A percentile compares a stretch with the other conserved stretches of the same genome.
phyloP scores from a whole-genome alignment of 108 stramenopile species.

The Bacterosira constricta region DNA sequence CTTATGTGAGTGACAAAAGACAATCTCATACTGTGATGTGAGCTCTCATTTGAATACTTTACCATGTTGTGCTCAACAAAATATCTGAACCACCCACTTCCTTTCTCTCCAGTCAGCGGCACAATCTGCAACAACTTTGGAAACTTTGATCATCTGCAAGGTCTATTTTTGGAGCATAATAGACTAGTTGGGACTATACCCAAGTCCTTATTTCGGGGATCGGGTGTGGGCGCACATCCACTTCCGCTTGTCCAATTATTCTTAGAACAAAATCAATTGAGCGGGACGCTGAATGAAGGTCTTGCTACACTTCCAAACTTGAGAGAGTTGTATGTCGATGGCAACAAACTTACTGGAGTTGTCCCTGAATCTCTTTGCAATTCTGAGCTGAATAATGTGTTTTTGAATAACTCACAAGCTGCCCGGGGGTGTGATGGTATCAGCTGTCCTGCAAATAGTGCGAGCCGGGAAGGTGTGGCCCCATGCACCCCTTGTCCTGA shows the following conservation, averaged over 20 bases:
- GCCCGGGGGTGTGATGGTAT: conserved; percentile 38
- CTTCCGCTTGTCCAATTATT: conserved; percentile 46
- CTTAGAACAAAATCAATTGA: conserved; percentile 45
- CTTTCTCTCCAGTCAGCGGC: conserved; percentile 10
- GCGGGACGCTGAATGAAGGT: conserved; percentile 28
- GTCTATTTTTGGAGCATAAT: conserved; percentile 47
- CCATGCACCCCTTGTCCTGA: conserved; percentile 51
- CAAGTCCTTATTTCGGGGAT: conserved; percentile 41
- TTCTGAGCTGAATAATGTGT: conserved; percentile 36
- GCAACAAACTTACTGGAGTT: conserved; percentile 60
- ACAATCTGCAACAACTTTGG: conserved; percentile 56
- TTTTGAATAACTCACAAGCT: conserved; percentile 27
- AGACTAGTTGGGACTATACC: conserved; percentile 50
- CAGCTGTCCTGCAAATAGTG: conserved; percentile 43
- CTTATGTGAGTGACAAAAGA: conserved; percentile 16
- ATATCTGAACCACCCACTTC: not conserved
- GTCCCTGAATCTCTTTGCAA: conserved; percentile 39
- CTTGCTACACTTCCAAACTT: conserved; percentile 39
- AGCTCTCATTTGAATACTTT: too few relatives aligned
- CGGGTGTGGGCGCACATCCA: conserved; percentile 33
- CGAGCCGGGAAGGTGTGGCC: conserved; percentile 38
- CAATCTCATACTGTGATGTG: not conserved
- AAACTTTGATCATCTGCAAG: conserved; percentile 26
- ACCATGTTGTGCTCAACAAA: not conserved
- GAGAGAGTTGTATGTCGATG: conserved; percentile 53